These are phyloP conservation scores for Centrapalus pauciflorus DNA, from an alignment of 129 eudicot species.

Conservation along the genomic window DNA sequence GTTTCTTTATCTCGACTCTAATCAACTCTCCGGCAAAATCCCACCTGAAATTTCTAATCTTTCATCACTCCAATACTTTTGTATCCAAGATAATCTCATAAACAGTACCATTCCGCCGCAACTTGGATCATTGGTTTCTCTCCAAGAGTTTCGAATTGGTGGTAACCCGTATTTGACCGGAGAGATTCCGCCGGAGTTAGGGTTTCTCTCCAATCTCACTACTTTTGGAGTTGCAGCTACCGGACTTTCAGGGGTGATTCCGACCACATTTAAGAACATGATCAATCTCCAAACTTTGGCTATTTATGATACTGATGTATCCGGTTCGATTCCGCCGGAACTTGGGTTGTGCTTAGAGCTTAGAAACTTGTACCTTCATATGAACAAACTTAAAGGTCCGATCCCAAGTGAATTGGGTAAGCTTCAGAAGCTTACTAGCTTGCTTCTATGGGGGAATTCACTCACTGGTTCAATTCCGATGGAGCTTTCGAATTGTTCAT, in stretches of 20 bases:
- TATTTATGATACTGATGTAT: constrained; percentile 68
- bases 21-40: constrained; percentile 59
- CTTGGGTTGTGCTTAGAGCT: constrained; percentile 70
- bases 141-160: constrained; percentile 82
- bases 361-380: constrained; percentile 73
- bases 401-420: constrained; percentile 71
- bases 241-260: constrained; percentile 65
- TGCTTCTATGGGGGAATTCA: constrained; percentile 85
- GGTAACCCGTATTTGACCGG: constrained; percentile 82
- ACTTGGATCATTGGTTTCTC: constrained; percentile 64
- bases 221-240: constrained; percentile 96
- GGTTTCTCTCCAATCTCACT: constrained; percentile 67
- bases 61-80: constrained; percentile 67
- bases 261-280: constrained; percentile 74
- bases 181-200: constrained; percentile 72
- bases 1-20: constrained; percentile 79
- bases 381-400: constrained; percentile 80
- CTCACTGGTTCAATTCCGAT: constrained; percentile 66
- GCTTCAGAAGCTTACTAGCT: constrained; percentile 76
- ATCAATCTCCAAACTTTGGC: constrained; percentile 77
- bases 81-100: constrained; percentile 84
- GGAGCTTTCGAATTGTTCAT: constrained; percentile 75
- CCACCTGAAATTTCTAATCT: constrained; percentile 75
- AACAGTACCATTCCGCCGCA: constrained; percentile 81
- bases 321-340: constrained; percentile 68